Evolutionary conservation across 2,329 filamentous ascomycete genomes (phyloP).

Genomic region (Bimuria novae-zelandiae): DNA sequence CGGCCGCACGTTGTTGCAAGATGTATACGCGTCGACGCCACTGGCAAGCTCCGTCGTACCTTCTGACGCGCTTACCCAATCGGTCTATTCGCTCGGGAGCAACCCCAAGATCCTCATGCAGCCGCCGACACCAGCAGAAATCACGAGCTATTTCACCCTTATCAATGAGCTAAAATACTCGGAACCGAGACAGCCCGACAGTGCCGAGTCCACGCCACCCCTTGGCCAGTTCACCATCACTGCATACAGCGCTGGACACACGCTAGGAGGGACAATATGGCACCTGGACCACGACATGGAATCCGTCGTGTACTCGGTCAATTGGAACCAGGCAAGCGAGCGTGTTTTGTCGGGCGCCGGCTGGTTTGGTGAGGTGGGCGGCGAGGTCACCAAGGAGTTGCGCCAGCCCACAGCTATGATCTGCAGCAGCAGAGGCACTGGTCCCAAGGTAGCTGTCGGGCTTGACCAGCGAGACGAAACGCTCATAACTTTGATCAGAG

Average conservation of each 20-base stretch:
- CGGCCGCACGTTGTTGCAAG: slow-evolving; percentile 86
- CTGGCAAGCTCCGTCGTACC: slow-evolving; percentile 85
- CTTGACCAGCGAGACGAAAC: slow-evolving; percentile 83
- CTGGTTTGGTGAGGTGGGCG: slow-evolving; percentile 83
- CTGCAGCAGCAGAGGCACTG: slow-evolving; percentile 83
- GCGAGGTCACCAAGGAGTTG: slow-evolving; percentile 90
- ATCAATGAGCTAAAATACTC: slow-evolving; percentile 96
- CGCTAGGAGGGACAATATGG: slow-evolving; percentile 96
- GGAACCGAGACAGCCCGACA: slow-evolving; percentile 87
- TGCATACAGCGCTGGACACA: slow-evolving; percentile 95
- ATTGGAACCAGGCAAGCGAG: slow-evolving; percentile 98
- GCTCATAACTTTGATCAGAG: slow-evolving; percentile 78
- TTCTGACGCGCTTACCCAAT: slow-evolving; percentile 70
- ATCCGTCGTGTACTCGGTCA: slow-evolving; percentile 95
- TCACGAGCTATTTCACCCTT: slow-evolving; percentile 85
- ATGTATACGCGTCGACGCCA: slow-evolving; percentile 88
- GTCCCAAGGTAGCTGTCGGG: slow-evolving; percentile 70
- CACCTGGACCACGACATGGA: slow-evolving; percentile 96
- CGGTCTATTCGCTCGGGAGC: slow-evolving; percentile 51
- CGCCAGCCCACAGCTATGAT: slow-evolving; percentile 92
- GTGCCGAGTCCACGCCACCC: slow-evolving; percentile 85
- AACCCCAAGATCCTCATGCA: slow-evolving; percentile 61
- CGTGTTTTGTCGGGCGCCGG: slow-evolving; percentile 92
- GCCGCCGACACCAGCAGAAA: slow-evolving; percentile 83
- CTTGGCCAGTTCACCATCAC: slow-evolving; percentile 92